phyloP scores from a whole-genome alignment of 2,329 filamentous ascomycete species.

The Alternaria angustiovoidea region DNA sequence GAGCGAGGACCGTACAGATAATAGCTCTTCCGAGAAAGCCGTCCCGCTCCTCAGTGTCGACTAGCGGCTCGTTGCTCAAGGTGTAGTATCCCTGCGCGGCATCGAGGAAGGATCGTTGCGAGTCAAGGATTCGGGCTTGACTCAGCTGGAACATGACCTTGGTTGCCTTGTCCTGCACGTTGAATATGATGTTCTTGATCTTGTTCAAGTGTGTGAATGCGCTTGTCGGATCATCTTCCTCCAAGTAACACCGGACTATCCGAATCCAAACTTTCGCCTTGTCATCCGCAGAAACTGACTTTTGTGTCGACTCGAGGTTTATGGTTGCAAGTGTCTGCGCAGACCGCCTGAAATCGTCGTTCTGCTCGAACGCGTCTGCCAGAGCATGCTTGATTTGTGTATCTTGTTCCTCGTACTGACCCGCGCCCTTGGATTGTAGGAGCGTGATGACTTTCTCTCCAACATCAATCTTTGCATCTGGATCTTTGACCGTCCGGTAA shows the following conservation, averaged over 20 bases:
- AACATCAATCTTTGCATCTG: constrained; percentile 76
- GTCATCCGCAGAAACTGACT: constrained; percentile 80
- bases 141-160: constrained; percentile 88
- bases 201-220: constrained; percentile 92
- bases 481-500: constrained; percentile 67
- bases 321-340: constrained; percentile 83
- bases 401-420: constrained; percentile 81
- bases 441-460: constrained; percentile 75
- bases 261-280: constrained; percentile 90
- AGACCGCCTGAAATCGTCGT: constrained; percentile 81
- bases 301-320: constrained; percentile 87
- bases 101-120: constrained; percentile 86
- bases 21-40: constrained; percentile 87
- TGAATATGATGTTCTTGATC: constrained; percentile 90
- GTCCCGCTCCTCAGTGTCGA: constrained; percentile 87
- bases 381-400: constrained; percentile 80
- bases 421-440: constrained; percentile 72
- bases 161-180: constrained; percentile 75
- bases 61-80: constrained; percentile 77
- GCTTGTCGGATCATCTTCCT: constrained; percentile 86
- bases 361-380: constrained; percentile 81
- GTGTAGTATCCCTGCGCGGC: constrained; percentile 89
- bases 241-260: constrained; percentile 91
- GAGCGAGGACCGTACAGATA: constrained; percentile 89
- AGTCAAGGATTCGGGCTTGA: constrained; percentile 91